These are phyloP conservation scores for Vicia villosa DNA, from an alignment of 306 rosid species.

Conservation along the genomic window DNA sequence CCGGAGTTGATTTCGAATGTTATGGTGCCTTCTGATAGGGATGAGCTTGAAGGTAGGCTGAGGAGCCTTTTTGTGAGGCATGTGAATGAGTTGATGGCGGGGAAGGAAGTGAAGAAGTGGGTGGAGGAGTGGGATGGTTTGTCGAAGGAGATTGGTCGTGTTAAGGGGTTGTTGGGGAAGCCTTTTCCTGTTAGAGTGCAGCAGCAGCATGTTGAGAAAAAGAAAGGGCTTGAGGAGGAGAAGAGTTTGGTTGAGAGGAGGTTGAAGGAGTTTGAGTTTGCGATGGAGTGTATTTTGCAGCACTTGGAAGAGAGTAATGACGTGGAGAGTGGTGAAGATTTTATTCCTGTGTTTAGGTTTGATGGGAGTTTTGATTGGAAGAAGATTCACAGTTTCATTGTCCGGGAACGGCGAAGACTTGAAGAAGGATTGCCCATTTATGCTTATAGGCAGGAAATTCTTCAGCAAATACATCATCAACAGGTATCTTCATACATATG, in stretches of 20 bases:
- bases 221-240: constrained; percentile 47
- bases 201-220: background rate
- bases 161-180: background rate
- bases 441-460: constrained; percentile 71
- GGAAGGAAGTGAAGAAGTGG: constrained; percentile 58
- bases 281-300: constrained; percentile 61
- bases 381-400: constrained; percentile 50
- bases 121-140: constrained; percentile 39
- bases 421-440: constrained; percentile 84
- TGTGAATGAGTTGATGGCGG: constrained; percentile 54
- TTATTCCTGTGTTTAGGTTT: constrained; percentile 47
- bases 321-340: constrained; percentile 25
- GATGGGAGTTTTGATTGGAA: constrained; percentile 51
- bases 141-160: constrained; percentile 34
- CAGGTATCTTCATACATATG: constrained; percentile 50
- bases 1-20: constrained; percentile 48
- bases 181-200: accelerated
- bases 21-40: constrained; percentile 48
- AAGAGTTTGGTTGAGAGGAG: constrained; percentile 47
- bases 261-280: constrained; percentile 64
- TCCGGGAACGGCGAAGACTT: constrained; percentile 73
- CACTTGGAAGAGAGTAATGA: constrained; percentile 44
- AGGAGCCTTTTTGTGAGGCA: constrained; percentile 44
- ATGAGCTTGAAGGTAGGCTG: constrained; percentile 52
- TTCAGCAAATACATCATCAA: constrained; percentile 53